Percentiles rank a stretch among this genome's conserved stretches.
Conservation (phyloP, 805 yeast genomes). For the Sungouiella thailandica region DNA sequence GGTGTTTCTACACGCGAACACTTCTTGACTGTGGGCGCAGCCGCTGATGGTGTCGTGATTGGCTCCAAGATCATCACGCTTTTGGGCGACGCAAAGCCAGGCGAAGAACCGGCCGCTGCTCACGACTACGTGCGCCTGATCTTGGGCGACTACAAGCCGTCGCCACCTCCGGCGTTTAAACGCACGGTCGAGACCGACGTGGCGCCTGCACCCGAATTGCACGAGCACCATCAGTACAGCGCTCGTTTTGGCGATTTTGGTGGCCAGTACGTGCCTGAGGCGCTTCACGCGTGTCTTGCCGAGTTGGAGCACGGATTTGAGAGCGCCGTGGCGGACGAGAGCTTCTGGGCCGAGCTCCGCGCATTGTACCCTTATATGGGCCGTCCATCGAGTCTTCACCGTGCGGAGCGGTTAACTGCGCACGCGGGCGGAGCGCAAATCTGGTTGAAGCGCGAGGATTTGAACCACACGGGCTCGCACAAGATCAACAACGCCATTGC, state of each 20-base stretch:
- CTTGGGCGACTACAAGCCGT: conserved; percentile 43
- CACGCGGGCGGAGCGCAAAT: conserved; percentile 87
- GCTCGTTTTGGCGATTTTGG: conserved; percentile 93
- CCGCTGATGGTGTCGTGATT: conserved; percentile 94
- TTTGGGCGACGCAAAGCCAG: conserved; percentile 59
- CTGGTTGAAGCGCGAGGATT: conserved; percentile 97
- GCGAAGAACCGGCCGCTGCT: conserved; percentile 59
- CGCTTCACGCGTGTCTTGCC: conserved; percentile 82
- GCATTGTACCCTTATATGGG: conserved; percentile 89
- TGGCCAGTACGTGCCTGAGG: conserved; percentile 98
- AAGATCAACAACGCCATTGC: conserved; percentile 82
- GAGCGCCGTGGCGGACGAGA: conserved; percentile 80
- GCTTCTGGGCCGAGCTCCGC: conserved; percentile 89
- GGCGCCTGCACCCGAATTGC: conserved; percentile 25
- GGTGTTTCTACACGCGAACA: conserved; percentile 96
- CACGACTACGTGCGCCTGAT: conserved; percentile 64
- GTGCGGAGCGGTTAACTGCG: conserved; percentile 85
- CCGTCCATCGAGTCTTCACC: conserved; percentile 89
- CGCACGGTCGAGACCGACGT: conserved; percentile 17
- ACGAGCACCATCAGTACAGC: conserved; percentile 61
- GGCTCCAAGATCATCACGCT: conserved; percentile 80
- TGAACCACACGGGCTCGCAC: conserved; percentile 86
- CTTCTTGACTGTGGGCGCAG: conserved; percentile 67
- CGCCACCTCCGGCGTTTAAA: conserved; percentile 17
- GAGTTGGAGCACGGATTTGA: conserved; percentile 89